phyloP scores from a whole-genome alignment of 148 eudicot genomes.

The Nyssa sinensis region DNA sequence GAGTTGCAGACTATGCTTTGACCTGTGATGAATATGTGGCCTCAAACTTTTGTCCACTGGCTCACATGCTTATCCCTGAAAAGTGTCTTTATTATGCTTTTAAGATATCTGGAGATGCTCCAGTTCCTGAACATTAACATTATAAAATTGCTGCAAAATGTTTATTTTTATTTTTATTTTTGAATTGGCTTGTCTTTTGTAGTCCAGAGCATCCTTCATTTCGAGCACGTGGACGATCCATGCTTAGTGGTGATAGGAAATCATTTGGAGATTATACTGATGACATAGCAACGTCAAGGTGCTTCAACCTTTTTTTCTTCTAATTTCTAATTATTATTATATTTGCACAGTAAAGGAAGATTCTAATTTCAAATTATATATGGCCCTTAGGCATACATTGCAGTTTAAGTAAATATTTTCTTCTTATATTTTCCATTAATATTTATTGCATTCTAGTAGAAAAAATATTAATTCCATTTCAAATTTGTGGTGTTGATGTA shows the following conservation, averaged over 20 bases:
- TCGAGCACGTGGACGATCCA: constrained; percentile 76
- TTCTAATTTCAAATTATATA: not conserved
- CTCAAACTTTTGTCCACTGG: not conserved
- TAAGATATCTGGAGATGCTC: not conserved
- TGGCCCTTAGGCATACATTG: not conserved
- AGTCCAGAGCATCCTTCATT: constrained; percentile 98
- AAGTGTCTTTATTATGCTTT: too few relatives aligned
- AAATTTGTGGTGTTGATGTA: not conserved
- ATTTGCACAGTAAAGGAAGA: too few relatives aligned
- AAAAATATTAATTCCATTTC: not conserved
- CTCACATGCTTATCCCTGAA: not conserved
- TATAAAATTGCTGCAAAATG: not conserved
- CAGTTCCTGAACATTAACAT: not conserved
- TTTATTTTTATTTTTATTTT: constrained; percentile 11
- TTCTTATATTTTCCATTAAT: not conserved
- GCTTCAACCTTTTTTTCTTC: constrained; percentile 6
- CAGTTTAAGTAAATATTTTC: not conserved
- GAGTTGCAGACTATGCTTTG: too few relatives aligned
- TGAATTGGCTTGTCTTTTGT: constrained; percentile 27
- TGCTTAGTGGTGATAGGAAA: constrained; percentile 90
- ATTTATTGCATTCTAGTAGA: not conserved
- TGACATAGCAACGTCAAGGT: constrained; percentile 82
- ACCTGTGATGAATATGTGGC: too few relatives aligned
- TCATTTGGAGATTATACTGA: constrained; percentile 57
- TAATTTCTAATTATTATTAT: not conserved